These are phyloP conservation scores for Candida tropicalis DNA, from an alignment of 1,139 yeast species.

Conservation along the genomic window DNA sequence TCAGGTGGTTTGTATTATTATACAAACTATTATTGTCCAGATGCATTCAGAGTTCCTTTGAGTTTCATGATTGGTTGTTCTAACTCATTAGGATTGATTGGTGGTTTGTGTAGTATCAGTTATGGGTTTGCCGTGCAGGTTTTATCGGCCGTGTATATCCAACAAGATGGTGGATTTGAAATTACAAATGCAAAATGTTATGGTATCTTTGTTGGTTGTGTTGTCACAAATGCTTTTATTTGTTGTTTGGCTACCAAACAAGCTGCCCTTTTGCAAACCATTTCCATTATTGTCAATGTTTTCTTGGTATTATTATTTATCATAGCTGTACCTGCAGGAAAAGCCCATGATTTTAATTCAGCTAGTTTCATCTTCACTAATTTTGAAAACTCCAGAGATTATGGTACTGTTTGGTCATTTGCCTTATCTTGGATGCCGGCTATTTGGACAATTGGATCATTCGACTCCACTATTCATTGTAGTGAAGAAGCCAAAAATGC, in stretches of 20 bases:
- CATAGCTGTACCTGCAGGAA: constrained; percentile 67
- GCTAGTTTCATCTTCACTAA: constrained; percentile 56
- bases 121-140: constrained; percentile 42
- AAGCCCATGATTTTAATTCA: constrained; percentile 30
- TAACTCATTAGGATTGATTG: constrained; percentile 38
- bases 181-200: constrained; percentile 34
- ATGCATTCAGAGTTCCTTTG: constrained; percentile 32
- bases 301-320: constrained; percentile 58
- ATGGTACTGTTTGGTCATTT: constrained; percentile 72
- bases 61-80: constrained; percentile 50
- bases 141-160: constrained; percentile 36
- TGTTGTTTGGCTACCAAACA: constrained; percentile 40
- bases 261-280: constrained; percentile 60
- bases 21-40: constrained; percentile 45
- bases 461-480: constrained; percentile 74
- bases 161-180: constrained; percentile 32
- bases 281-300: constrained; percentile 59
- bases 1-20: constrained; percentile 71
- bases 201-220: constrained; percentile 41
- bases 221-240: constrained; percentile 29
- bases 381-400: constrained; percentile 54
- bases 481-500: constrained; percentile 74
- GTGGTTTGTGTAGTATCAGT: constrained; percentile 41
- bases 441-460: constrained; percentile 68
- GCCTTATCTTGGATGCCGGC: constrained; percentile 65